Evolutionary conservation across 768 basidiomycete species (phyloP), one percentile per base, ranked within the genome.

Genomic region (Crepidotus variabilis): DNA sequence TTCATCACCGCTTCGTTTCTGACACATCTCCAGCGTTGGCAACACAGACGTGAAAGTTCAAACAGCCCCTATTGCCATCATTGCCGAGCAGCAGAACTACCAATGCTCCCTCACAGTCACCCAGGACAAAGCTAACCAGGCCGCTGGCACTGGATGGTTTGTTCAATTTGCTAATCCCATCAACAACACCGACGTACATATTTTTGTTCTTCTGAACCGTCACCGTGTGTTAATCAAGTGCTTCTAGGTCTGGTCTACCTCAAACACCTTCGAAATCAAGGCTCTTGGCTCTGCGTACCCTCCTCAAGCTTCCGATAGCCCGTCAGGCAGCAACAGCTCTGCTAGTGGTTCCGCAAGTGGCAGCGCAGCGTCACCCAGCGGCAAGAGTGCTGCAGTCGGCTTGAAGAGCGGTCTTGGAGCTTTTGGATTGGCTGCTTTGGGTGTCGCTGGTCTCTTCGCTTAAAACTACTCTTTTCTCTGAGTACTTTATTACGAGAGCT

Each of bases 241-340:
- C 28, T 46, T 47, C 22, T 23, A 34, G 84, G 56, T 90, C 54
- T 88, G 76, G 58, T 83, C 84, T 11, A 63, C 67, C 35, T 82
- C 85, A 23, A 48, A 76, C 54, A 66, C 70, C 3, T 91, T 91
- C 68, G 80, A 83, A 66, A 77, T 91, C 68, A 82, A 84, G 66
- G 65, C 84, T 6, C 58, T 71, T 32, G 83, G 83, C 50, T 74
- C 86, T 34, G 7, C 73, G 11, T 88, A 83, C 63, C 83, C 85
- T 9, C 48, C 68, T 2, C 56, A 80, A 18, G 63, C 70, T 18
- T 68, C 74, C 13, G 66, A 72, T 16, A 48, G 63, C 65, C 9
- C 71, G 20, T 60, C 72, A 4, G 61, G 59, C 23, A 60, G 65
- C 10, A 50, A 66, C 32, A 56, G 67, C 21, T 57, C 67, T 43